These are phyloP conservation scores for Herpomyces periplanetae DNA, from an alignment of 2,329 filamentous ascomycete genomes.

Conservation along the genomic window DNA sequence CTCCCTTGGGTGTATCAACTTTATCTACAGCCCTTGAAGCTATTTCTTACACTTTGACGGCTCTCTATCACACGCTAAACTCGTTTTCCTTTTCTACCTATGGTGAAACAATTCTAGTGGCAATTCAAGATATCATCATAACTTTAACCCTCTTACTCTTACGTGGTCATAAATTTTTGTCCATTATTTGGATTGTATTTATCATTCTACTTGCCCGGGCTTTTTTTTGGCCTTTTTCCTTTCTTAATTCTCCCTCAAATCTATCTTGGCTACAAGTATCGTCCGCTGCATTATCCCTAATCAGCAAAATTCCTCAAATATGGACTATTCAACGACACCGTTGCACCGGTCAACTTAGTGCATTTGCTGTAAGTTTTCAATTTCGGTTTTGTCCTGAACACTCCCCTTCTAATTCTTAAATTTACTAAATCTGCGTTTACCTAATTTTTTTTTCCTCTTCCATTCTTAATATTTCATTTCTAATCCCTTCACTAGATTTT, in stretches of 20 bases:
- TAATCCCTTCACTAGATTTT: conserved; percentile 24
- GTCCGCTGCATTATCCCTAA: conserved; percentile 41
- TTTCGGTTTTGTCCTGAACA: conserved; percentile 2
- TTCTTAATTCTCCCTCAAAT: too few relatives aligned
- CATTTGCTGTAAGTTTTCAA: conserved; percentile 35
- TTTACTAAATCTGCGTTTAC: too few relatives aligned
- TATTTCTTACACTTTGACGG: conserved; percentile 40
- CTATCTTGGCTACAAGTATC: too few relatives aligned
- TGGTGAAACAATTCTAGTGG: conserved; percentile 69
- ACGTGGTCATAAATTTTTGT: too few relatives aligned
- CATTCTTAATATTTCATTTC: conserved; percentile 1
- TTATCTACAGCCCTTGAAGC: conserved; percentile 78
- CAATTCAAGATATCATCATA: conserved; percentile 69
- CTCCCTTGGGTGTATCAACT: conserved; percentile 49
- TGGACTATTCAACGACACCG: conserved; percentile 44
- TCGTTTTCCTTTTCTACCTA: conserved; percentile 85
- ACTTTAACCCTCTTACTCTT: too few relatives aligned
- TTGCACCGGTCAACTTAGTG: conserved; percentile 71
- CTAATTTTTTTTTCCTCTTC: neutral
- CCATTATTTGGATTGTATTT: too few relatives aligned
- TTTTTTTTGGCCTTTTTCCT: too few relatives aligned
- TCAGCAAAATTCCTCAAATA: conserved; percentile 82
- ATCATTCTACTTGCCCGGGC: too few relatives aligned
- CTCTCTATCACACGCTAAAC: conserved; percentile 69
- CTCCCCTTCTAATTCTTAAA: too few relatives aligned